Base-by-base conservation (phyloP, 2,329 filamentous ascomycete genomes). In the Colletotrichum australisinense region DNA sequence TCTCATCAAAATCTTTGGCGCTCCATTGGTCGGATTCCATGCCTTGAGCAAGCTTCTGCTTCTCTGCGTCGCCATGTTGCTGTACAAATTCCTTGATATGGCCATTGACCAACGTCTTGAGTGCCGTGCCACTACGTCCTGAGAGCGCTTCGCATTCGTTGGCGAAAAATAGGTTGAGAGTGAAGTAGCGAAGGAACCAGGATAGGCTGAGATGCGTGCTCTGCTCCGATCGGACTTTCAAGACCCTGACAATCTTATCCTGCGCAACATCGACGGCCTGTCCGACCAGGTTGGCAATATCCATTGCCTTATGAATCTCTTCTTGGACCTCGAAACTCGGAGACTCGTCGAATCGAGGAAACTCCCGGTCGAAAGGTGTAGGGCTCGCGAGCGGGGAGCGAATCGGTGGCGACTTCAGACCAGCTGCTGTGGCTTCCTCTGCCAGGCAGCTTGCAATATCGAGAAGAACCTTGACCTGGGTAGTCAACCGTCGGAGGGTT, bases 391-490 rank as follows among this genome's bases (percentile, higher is more conserved):
- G 81, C 0, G 89, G 89, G 4, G 89, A 90, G 75, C 84, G 84
- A 11, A 87, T 71, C 1, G 85, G 83, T 1, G 88, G 87, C 8
- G 88, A 89, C 71, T 83, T 86, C 49, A 87, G 71, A 6, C 84
- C 85, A 0, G 80, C 77, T 1, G 76, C 82, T 75, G 72, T 76
- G 70, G 78, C 78, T 53, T 79, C 78, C 26, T 87, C 84, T 16
- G 89, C 87, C 64, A 94, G 88, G 14, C 91, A 92, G 80, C 95
- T 98, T 1, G 95, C 97, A 24, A 98, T 94, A 81, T 99, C 97
- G 11, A 99, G 87, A n/a, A 99, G 84, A 11, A 98, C 92, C 81
- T 99, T 99, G 68, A 97, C 93, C 80, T 98, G 96, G 0, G 95
- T 95, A 22, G 94, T 95, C 8, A 98, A 85, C 78, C 97, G 90